Evolutionary conservation across 768 basidiomycete genomes (phyloP).

Genomic region (Pulveroboletus sp.): DNA sequence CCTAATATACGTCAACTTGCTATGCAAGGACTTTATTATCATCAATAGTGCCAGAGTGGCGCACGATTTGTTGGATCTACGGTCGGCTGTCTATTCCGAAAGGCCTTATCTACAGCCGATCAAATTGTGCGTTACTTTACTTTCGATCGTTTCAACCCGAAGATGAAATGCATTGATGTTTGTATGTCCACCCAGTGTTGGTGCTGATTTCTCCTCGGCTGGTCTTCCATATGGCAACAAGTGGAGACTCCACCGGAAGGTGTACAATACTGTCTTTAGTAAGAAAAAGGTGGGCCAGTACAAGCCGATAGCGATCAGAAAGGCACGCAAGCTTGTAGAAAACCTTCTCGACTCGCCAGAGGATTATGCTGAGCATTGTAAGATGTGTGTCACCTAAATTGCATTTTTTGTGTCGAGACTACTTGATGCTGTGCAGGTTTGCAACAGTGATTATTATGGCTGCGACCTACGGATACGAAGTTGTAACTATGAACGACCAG

Average conservation of each 20-base stretch:
- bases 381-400: no score
- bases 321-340: no score
- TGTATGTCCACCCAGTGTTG: no score
- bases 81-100: conserved; percentile 26
- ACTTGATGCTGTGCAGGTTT: conserved; percentile 12
- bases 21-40: conserved; percentile 27
- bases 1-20: conserved; percentile 23
- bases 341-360: no score
- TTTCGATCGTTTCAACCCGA: neutral
- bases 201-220: no score
- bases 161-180: neutral
- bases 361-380: no score
- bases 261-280: no score
- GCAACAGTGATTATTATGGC: conserved; percentile 23
- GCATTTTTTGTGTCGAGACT: neutral
- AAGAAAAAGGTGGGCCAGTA: no score
- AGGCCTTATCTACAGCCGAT: conserved; percentile 21
- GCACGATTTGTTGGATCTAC: conserved; percentile 22
- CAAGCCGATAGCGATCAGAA: no score
- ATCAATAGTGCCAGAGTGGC: conserved; percentile 22
- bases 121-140: conserved; percentile 11
- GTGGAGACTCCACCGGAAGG: no score
- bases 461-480: conserved; percentile 24
- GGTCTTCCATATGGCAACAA: no score
- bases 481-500: conserved; percentile 21